Conservation (phyloP, 768 basidiomycete genomes). For the Roridomyces roridus region DNA sequence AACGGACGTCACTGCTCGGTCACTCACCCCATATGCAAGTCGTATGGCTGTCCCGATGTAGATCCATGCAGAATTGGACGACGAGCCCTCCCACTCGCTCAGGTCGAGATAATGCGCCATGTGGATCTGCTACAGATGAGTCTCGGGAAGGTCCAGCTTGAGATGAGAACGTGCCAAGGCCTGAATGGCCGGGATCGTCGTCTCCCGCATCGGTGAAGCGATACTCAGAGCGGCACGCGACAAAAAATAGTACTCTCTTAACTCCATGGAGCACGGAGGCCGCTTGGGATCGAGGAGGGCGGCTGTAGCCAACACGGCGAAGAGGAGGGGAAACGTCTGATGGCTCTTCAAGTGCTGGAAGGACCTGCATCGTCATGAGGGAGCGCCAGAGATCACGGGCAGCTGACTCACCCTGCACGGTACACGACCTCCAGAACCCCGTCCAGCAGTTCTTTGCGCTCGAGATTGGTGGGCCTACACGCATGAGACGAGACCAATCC, state of each 20-base stretch:
- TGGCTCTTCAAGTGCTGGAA: constrained; percentile 45
- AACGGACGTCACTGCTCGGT: too few species aligned
- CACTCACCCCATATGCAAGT: constrained; percentile 65
- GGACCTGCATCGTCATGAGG: constrained; percentile 34
- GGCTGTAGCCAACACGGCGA: constrained; percentile 70
- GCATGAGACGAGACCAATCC: not conserved
- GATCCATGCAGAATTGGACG: constrained; percentile 58
- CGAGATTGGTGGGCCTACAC: constrained; percentile 59
- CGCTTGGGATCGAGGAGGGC: constrained; percentile 61
- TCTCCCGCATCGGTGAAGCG: constrained; percentile 50
- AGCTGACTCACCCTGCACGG: constrained; percentile 48
- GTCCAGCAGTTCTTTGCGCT: constrained; percentile 60
- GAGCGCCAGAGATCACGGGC: not conserved
- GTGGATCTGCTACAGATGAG: constrained; percentile 37
- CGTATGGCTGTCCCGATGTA: constrained; percentile 65
- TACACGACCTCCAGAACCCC: constrained; percentile 62
- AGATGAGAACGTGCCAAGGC: constrained; percentile 51
- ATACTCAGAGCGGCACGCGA: constrained; percentile 59
- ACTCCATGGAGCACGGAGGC: constrained; percentile 55
- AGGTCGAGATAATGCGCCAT: constrained; percentile 61
- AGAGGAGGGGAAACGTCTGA: constrained; percentile 68
- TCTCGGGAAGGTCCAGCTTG: not conserved
- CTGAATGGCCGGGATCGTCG: constrained; percentile 63
- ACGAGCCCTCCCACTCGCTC: constrained; percentile 54
- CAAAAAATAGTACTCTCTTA: constrained; percentile 68